A percentile compares a stretch with the other conserved stretches of the same genome.
Conservation (phyloP, 176 grass and related monocot genomes). For the Eragrostis nindensis region DNA sequence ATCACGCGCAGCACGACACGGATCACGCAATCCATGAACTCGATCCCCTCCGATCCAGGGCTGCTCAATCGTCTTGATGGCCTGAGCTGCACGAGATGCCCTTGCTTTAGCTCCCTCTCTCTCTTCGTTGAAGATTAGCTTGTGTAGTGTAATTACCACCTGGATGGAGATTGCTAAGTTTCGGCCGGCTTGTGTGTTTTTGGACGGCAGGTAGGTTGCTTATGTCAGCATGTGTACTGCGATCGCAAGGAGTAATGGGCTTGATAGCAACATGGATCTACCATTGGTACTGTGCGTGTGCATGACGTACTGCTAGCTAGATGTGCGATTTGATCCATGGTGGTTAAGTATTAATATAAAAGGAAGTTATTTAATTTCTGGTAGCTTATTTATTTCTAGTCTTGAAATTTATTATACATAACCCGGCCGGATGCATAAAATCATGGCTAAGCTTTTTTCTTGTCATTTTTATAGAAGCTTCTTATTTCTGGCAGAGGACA, state of each 20-base stretch:
- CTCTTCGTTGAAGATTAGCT: background rate
- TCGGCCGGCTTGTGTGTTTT: background rate
- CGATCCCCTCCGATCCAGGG: background rate
- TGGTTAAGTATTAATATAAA: too few species aligned
- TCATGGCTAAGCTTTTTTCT: background rate
- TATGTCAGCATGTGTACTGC: background rate
- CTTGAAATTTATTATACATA: too few species aligned
- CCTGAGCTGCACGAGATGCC: background rate
- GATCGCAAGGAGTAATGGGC: background rate
- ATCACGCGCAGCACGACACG: slow-evolving; percentile 54
- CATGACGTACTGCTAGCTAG: too few species aligned
- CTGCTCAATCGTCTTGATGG: background rate
- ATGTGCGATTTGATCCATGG: too few species aligned
- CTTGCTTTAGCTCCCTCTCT: background rate
- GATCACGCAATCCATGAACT: slow-evolving; percentile 38
- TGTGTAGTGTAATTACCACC: background rate
- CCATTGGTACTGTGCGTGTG: background rate
- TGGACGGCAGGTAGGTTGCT: slow-evolving; percentile 20
- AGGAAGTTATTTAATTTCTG: too few species aligned
- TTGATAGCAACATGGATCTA: slow-evolving; percentile 23
- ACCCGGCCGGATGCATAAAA: background rate
- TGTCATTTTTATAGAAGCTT: background rate
- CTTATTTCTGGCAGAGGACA: background rate
- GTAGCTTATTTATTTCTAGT: too few species aligned
- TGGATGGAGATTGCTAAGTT: background rate